phyloP scores from a whole-genome alignment of 805 yeast species.

The Wickerhamomyces alni region DNA sequence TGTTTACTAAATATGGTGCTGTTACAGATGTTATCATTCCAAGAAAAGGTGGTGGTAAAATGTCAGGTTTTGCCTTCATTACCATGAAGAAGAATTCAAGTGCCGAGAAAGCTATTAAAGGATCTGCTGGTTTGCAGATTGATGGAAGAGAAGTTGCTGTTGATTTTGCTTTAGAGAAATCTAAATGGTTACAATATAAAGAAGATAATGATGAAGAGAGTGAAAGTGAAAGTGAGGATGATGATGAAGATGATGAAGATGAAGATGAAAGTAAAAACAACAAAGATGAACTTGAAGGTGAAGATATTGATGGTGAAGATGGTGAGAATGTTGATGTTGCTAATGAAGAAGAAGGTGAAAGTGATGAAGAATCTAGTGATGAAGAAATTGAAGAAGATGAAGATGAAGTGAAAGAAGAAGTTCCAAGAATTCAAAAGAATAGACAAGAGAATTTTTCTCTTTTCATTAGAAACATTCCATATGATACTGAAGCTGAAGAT shows the following conservation, averaged over 20 bases:
- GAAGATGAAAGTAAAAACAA: slow-evolving; percentile 27
- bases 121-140: slow-evolving; percentile 65
- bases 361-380: slow-evolving; percentile 23
- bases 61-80: slow-evolving; percentile 94
- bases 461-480: slow-evolving; percentile 90
- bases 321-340: slow-evolving; percentile 22
- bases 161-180: slow-evolving; percentile 86
- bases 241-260: slow-evolving; percentile 32
- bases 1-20: slow-evolving; percentile 74
- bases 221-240: slow-evolving; percentile 33
- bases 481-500: slow-evolving; percentile 82
- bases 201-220: slow-evolving; percentile 37
- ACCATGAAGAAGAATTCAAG: slow-evolving; percentile 74
- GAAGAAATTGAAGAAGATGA: slow-evolving; percentile 29
- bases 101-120: slow-evolving; percentile 80
- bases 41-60: slow-evolving; percentile 75
- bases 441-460: slow-evolving; percentile 66
- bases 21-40: slow-evolving; percentile 90
- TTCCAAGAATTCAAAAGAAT: slow-evolving; percentile 38
- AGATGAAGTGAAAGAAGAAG: slow-evolving; percentile 24
- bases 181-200: slow-evolving; percentile 65
- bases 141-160: slow-evolving; percentile 91
- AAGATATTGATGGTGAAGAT: slow-evolving; percentile 24
- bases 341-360: slow-evolving; percentile 23
- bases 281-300: slow-evolving; percentile 26